These are phyloP conservation scores for Malus hybrid DNA, from an alignment of 331 rosid species.

Conservation along the genomic window DNA sequence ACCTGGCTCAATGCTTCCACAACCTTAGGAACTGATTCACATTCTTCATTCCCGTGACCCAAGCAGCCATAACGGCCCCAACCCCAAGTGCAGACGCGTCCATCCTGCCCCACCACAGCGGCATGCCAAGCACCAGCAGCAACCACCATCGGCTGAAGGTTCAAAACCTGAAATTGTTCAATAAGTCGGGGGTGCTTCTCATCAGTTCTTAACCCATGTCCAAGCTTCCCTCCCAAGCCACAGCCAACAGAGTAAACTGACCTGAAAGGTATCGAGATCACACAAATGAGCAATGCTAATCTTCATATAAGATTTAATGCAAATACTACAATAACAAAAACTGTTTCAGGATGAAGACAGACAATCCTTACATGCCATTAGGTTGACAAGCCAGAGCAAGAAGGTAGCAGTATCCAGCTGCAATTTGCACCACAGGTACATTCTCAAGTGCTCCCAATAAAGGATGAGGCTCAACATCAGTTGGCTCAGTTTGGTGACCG, in stretches of 20 bases:
- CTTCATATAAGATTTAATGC: neutral
- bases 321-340: neutral
- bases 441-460: constrained; percentile 76
- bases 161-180: constrained; percentile 63
- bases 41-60: constrained; percentile 93
- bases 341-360: neutral
- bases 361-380: constrained; percentile 75
- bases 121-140: constrained; percentile 99
- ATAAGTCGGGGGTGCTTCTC: constrained; percentile 79
- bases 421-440: constrained; percentile 88
- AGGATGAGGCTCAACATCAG: constrained; percentile 66
- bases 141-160: constrained; percentile 77
- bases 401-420: constrained; percentile 96
- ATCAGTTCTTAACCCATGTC: constrained; percentile 76
- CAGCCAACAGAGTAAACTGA: constrained; percentile 94
- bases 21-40: constrained; percentile 81
- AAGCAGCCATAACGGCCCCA: constrained; percentile 98
- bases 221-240: constrained; percentile 98
- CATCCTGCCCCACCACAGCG: constrained; percentile 89
- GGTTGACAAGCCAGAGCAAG: constrained; percentile 95
- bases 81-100: constrained; percentile 98
- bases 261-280: constrained; percentile 38
- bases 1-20: constrained; percentile 67
- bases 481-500: constrained; percentile 76
- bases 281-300: neutral